Evolutionary conservation across 1,284 basidiomycete species (phyloP).

Genomic region (Coriolopsis trogii): DNA sequence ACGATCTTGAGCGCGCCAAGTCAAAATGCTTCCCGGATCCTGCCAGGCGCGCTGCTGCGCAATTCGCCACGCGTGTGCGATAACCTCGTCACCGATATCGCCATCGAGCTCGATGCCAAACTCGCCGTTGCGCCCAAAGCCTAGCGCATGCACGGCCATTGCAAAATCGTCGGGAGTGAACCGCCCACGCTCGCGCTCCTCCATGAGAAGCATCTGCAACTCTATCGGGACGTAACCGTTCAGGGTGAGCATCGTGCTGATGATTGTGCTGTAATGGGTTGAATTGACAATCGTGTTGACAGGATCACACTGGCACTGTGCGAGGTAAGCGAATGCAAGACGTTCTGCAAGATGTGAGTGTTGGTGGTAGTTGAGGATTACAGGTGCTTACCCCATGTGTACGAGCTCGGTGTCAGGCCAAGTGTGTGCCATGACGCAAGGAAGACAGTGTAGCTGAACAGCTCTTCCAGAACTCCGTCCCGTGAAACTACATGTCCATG

Average conservation of each 20-base stretch:
- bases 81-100: too few species aligned
- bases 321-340: constrained; percentile 73
- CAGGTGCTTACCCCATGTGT: constrained; percentile 56
- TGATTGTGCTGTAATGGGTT: constrained; percentile 54
- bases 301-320: constrained; percentile 80
- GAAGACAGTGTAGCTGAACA: constrained; percentile 42
- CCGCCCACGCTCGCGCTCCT: constrained; percentile 64
- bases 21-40: too few species aligned
- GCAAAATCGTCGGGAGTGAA: constrained; percentile 60
- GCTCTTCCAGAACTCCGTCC: constrained; percentile 44
- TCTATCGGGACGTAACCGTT: constrained; percentile 45
- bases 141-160: constrained; percentile 52
- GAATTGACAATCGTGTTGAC: constrained; percentile 62
- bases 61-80: too few species aligned
- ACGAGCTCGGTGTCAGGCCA: constrained; percentile 66
- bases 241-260: constrained; percentile 48
- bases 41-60: too few species aligned
- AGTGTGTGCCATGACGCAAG: constrained; percentile 48
- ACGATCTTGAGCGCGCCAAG: too few species aligned
- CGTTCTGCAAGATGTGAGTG: constrained; percentile 47
- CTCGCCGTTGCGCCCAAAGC: too few species aligned
- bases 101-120: too few species aligned
- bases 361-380: background rate
- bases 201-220: constrained; percentile 57
- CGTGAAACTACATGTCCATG: constrained; percentile 50